Base-by-base conservation (phyloP, 1,284 basidiomycete species). In the Ustilago shanxiensis region DNA sequence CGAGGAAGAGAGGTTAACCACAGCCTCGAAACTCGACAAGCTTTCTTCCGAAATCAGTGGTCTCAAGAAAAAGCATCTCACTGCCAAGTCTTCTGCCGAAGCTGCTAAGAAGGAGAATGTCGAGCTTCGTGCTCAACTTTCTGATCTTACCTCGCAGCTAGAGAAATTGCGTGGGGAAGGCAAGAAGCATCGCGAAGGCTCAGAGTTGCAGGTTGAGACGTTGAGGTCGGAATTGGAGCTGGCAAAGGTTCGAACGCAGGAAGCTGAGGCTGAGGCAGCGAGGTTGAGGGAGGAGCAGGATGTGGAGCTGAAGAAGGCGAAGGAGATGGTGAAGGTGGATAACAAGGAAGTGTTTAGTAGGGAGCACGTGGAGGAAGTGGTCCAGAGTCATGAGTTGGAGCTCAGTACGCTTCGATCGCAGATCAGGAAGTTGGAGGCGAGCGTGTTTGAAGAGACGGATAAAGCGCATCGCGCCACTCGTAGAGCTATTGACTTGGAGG, bases 401-500 rank as follows among this genome's bases (percentile, higher is more conserved):
- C n/a, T 72, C 39, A 79, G 75, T 14, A 41, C 53, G 51, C 45
- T 76, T 47, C 53, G 81, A 14, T 75, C 72, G 26, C 72, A 79
- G 59, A 66, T 83, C 9, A 67, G 81, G 6, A 80, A 79, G 52
- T 54, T 83, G 41, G 81, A 83, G 52, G 70, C 72, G 29, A 45
- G 57, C 8, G 55, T 81, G 44, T 83, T 82, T 56, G 81, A 80
- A 22, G 79, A 80, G 63, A 70, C 66, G 33, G 80, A 81, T 11
- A 58, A 61, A n/a, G 72, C 74, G 16, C 78, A 80, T 64, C 63
- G 67, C 37, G 75, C 77, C 7, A 61, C 61, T n/a, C 22, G 67
- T 7, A 44, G 53, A 39, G 79, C 70, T 10, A 63, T 72, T 22
- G 79, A 82, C 55, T 37, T 82, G 31, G 79, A 83, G 61, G 78